Evolutionary conservation across 163 green algal species (phyloP), one percentile per base, ranked within the genome.

Genomic region (Scenedesmus sp.): DNA sequence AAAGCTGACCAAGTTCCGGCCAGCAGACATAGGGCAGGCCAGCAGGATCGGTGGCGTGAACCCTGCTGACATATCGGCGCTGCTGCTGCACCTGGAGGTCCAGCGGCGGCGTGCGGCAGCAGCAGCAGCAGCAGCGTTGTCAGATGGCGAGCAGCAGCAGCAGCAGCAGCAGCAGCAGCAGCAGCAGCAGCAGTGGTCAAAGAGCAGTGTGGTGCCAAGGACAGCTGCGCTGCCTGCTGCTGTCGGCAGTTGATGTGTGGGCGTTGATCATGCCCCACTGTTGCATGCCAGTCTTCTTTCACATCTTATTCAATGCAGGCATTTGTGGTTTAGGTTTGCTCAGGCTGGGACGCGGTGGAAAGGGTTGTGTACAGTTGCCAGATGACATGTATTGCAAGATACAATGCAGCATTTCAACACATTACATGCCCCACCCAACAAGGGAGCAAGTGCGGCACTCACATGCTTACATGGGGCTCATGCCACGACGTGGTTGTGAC

Each of bases 71-170:
- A 97, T 99, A 33, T 95, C 87, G 0, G 96, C 96, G 37, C 94
- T 99, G 85, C 92, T 99, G 49, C 93, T 99, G 5, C 93, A 98
- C 91, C 89, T 99, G 56, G 98, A 99, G 93, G 93, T 98, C 15
- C 86, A 92, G 86, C 88, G 92, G 43, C 72, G 96, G 46, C 76
- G 86, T 33, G 85, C 85, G 20, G 81, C 81, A 40, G 49, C 26
- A n/a, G 85, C 85, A 46, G 68, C 59, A 59, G 65, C 85, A 70
- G 68, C 65, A 20, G 61, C 37, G 26, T 33, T 26, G 22, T 2
- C 44, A 40, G 65, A 40, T 1, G 65, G 65, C 7, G 30, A 76
- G 26, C 65, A 78, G 53, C 53, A 87, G n/a, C 81, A 73, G 51
- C 33, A 73, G 35, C 46, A 43, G 53, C 35, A 56, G 53, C 42